Conservation (phyloP, 2,329 filamentous ascomycete species). For the Teratosphaeria gauchensis region DNA sequence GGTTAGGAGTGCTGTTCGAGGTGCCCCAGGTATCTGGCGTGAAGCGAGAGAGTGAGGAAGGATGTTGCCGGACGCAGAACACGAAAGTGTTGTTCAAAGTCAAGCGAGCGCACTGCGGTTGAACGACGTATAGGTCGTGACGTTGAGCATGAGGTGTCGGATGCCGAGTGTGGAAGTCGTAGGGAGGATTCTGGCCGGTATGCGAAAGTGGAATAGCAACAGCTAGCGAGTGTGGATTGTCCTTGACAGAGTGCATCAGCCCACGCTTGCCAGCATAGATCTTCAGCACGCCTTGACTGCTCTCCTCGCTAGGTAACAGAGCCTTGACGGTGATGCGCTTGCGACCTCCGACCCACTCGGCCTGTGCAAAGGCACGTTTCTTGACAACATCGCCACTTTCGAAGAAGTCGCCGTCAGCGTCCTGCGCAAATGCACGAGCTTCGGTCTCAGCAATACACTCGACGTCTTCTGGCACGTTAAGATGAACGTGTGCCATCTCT, state of each 20-base stretch:
- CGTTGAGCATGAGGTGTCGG: slow-evolving; percentile 96
- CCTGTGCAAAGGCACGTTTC: slow-evolving; percentile 81
- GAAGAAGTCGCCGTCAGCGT: slow-evolving; percentile 83
- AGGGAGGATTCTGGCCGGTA: slow-evolving; percentile 82
- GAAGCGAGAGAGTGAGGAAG: slow-evolving; percentile 47
- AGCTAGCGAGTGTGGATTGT: slow-evolving; percentile 86
- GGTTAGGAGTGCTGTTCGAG: slow-evolving; percentile 38
- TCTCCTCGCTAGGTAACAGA: slow-evolving; percentile 82
- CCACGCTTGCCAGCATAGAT: slow-evolving; percentile 90
- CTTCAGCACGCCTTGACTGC: slow-evolving; percentile 67
- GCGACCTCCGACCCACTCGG: slow-evolving; percentile 76
- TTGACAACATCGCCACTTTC: slow-evolving; percentile 80
- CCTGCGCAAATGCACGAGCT: slow-evolving; percentile 66
- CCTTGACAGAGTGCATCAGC: slow-evolving; percentile 93
- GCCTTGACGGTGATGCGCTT: slow-evolving; percentile 94
- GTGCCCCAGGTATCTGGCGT: slow-evolving; percentile 29
- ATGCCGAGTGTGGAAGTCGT: slow-evolving; percentile 85
- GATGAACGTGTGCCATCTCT: slow-evolving; percentile 83
- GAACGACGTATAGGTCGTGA: slow-evolving; percentile 92
- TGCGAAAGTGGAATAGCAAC: slow-evolving; percentile 86
- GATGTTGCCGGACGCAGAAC: slow-evolving; percentile 89
- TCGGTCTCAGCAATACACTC: slow-evolving; percentile 91
- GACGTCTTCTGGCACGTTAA: slow-evolving; percentile 79
- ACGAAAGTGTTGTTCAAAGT: slow-evolving; percentile 97
- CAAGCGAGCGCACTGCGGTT: slow-evolving; percentile 82